Base-by-base conservation (phyloP, 2,329 filamentous ascomycete species). In the Cadophora gregata region DNA sequence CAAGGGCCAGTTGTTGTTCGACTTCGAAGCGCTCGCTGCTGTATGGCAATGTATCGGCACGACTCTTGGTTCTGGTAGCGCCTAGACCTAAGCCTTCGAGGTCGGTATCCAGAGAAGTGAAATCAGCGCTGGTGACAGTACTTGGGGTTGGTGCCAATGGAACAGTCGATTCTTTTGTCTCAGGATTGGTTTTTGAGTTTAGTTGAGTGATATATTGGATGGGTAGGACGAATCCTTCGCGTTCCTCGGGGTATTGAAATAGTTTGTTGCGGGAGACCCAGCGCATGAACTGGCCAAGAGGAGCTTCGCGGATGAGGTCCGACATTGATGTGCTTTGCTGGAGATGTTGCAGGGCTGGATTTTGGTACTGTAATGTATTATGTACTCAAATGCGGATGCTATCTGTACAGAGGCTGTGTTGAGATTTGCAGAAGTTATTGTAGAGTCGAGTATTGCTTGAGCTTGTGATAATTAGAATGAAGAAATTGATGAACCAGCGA, bases 261-360 rank as follows among this genome's bases (percentile, higher is more conserved):
- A 66, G 24, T 33, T 31, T 59, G n/a, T 63, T 63, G 9, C 53
- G 16, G 19, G 64, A 62, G 4, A 59, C 5, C 6, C 42, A 51
- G n/a, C 59, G 51, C 5, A 66, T 12, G 25, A 47, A 45, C 8
- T 66, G 53, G 7, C 64, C 64, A 1, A 63, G 42, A 36, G 64
- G 59, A 16, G 64, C 59, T 55, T 66, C 64, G 19, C 64, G 42
- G 27, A 66, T 66, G 24, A 66, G 42, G 21, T 66, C 64, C 24
- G 47, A n/a, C 64, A 63, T 66, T 36, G n/a, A 24, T 42, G 47
- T 14, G 38, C 10, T 6, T 58, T 24, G 55, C 4, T 58, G 29
- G 6, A 58, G 31, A 36, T 14, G 55, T 19, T 24, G 29, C 16
- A 58, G 29, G 21, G 31, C 10, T 10, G 31, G n/a, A n/a, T n/a